Evolutionary conservation across 148 eudicot genomes (phyloP).

Genomic region (Chenopodium suecicum): DNA sequence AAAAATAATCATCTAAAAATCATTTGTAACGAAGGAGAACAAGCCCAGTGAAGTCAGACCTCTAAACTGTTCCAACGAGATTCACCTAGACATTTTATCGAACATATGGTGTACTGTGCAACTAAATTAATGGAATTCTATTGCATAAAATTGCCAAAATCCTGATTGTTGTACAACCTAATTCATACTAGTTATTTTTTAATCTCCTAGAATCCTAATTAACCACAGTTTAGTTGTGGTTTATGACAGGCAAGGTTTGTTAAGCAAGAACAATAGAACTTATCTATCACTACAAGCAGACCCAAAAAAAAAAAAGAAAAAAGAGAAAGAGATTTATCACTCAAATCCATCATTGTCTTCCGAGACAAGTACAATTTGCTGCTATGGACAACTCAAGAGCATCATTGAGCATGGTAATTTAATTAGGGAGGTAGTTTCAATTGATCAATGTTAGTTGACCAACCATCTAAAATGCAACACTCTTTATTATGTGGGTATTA

Average conservation of each 20-base stretch:
- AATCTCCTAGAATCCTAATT: background rate
- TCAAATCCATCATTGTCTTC: background rate
- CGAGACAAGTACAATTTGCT: background rate
- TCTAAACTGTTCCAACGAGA: too few species aligned
- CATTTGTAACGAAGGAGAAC: too few species aligned
- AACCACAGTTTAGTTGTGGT: background rate
- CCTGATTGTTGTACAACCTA: background rate
- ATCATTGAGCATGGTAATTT: background rate
- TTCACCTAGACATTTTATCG: too few species aligned
- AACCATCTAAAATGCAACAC: too few species aligned
- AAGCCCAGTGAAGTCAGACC: too few species aligned
- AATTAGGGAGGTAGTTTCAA: background rate
- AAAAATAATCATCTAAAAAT: too few species aligned
- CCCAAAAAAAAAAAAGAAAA: too few species aligned
- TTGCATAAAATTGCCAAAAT: too few species aligned
- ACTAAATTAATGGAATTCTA: too few species aligned
- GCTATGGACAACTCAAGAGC: background rate
- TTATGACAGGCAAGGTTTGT: background rate
- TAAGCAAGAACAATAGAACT: background rate
- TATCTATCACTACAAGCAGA: background rate
- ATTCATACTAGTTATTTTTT: background rate
- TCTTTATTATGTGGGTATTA: background rate
- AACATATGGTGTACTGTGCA: too few species aligned
- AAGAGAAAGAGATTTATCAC: background rate
- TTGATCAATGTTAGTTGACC: too few species aligned